Evolutionary conservation across 2,329 filamentous ascomycete genomes (phyloP), one percentile per base, ranked within the genome.

Genomic region (Calycina marina): DNA sequence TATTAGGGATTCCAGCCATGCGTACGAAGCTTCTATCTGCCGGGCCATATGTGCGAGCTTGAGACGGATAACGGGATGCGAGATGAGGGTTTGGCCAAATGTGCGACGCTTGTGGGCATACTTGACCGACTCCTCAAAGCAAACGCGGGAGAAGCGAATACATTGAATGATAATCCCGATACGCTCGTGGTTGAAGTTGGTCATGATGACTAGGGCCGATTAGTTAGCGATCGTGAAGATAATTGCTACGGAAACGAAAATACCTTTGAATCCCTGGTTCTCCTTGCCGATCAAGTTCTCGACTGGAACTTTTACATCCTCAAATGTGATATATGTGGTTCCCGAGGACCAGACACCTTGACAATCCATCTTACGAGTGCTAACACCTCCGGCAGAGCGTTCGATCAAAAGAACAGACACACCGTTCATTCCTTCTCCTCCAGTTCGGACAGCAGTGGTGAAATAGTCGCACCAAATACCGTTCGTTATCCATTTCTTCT

Each of bases 401-500:
- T 96, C 88, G 45, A 98, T 93, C 38, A 98, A 77, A 31, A 98
- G 72, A 31, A 96, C 69, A 17, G 76, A 83, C 40, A 98, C 69
- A 38, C 90, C 90, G 52, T 88, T 86, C 86, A 94, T 96, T 45
- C 90, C 90, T 14, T 72, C 64, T 18, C 75, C 78, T 80, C 85
- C 9, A 5, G 90, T 98, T 39, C 90, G 78, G 24, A 98, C 90
- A 15, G 88, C 90, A 10, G 83, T 92, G 34, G 90, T 96, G 66
- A 96, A 96, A 65, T 96, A 98, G 58, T 98, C 90, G 40, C 68
- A 72, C 84, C 85, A 94, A 51, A 94, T 73, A 51, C 90, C 90
- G 60, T 98, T 98, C 50, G 88, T 96, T 58, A 96, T 96, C 88
- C 90, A 96, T 64, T 98, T 98, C 79, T 98, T 96, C 72, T 94